Conservation (phyloP, 2,329 filamentous ascomycete genomes). For the Neospermospora avenae region DNA sequence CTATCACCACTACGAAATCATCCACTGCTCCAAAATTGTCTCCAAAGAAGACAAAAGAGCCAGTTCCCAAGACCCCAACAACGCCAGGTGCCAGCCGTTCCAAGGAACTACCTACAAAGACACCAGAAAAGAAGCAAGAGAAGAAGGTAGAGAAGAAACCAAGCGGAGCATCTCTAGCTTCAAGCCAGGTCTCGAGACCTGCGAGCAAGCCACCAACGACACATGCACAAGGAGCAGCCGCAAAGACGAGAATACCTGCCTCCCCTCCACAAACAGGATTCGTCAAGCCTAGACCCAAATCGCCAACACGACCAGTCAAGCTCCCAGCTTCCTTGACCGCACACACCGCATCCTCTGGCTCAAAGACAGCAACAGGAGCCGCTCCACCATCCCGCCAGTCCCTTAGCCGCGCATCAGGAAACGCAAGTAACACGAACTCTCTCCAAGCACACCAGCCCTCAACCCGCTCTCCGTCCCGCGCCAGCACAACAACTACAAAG, state of each 20-base stretch:
- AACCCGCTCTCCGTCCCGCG: constrained; percentile 33
- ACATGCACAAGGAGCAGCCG: constrained; percentile 18
- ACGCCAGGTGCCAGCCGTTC: constrained; percentile 31
- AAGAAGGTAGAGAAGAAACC: constrained; percentile 23
- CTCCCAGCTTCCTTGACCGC: constrained; percentile 66
- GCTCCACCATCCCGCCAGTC: constrained; percentile 39
- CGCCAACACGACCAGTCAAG: constrained; percentile 65
- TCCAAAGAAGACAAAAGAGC: constrained; percentile 32
- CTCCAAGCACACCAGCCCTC: constrained; percentile 32
- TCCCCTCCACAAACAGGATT: constrained; percentile 38
- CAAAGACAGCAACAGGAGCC: constrained; percentile 49
- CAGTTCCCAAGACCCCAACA: constrained; percentile 40
- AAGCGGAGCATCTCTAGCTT: constrained; percentile 19
- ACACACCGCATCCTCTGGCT: constrained; percentile 66
- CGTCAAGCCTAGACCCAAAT: constrained; percentile 60
- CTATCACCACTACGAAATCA: constrained; percentile 28
- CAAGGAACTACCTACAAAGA: constrained; percentile 33
- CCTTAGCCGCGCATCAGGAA: constrained; percentile 41
- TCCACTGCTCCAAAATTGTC: constrained; percentile 28
- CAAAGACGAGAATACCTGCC: constrained; percentile 29
- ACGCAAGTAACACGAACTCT: constrained; percentile 32
- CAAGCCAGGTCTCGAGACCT: constrained; percentile 22
- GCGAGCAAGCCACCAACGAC: constrained; percentile 24
- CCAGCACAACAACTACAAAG: constrained; percentile 21
- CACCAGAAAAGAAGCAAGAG: constrained; percentile 20